Evolutionary conservation across 345 rosid species (phyloP).

Genomic region (Anacardium occidentale): DNA sequence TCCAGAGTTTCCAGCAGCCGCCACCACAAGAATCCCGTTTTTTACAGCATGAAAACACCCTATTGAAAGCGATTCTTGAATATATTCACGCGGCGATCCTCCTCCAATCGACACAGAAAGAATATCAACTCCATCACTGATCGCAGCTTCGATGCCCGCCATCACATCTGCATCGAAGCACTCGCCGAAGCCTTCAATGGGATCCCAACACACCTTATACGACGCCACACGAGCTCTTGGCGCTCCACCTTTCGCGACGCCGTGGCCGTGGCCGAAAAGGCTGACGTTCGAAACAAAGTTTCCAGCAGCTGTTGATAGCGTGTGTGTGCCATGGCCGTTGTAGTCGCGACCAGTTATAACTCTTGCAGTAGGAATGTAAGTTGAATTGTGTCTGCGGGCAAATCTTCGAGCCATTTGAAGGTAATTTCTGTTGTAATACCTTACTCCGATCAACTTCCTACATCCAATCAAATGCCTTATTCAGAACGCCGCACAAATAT

Average conservation of each 20-base stretch:
- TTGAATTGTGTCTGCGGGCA: too few species aligned
- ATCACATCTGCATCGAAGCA: constrained; percentile 42
- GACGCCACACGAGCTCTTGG: constrained; percentile 49
- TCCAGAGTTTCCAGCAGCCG: constrained; percentile 47
- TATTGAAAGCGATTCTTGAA: constrained; percentile 33
- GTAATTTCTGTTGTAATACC: too few species aligned
- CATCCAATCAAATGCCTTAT: too few species aligned
- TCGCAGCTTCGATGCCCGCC: constrained; percentile 40
- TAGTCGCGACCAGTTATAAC: too few species aligned
- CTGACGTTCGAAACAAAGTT: too few species aligned
- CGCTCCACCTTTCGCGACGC: constrained; percentile 47
- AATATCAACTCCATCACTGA: constrained; percentile 49
- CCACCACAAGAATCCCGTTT: constrained; percentile 32
- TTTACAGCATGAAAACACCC: constrained; percentile 45
- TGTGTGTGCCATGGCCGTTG: too few species aligned
- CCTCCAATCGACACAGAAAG: constrained; percentile 44
- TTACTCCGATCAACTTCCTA: too few species aligned
- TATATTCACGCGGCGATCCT: constrained; percentile 11
- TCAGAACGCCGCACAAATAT: too few species aligned
- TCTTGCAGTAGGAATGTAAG: too few species aligned
- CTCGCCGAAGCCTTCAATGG: background rate
- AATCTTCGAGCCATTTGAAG: too few species aligned
- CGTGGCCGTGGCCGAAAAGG: background rate
- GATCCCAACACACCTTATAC: constrained; percentile 46
- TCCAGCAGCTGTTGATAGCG: too few species aligned